These are phyloP conservation scores for Aspergillus alliaceus DNA, from an alignment of 2,329 filamentous ascomycete genomes.

Conservation along the genomic window DNA sequence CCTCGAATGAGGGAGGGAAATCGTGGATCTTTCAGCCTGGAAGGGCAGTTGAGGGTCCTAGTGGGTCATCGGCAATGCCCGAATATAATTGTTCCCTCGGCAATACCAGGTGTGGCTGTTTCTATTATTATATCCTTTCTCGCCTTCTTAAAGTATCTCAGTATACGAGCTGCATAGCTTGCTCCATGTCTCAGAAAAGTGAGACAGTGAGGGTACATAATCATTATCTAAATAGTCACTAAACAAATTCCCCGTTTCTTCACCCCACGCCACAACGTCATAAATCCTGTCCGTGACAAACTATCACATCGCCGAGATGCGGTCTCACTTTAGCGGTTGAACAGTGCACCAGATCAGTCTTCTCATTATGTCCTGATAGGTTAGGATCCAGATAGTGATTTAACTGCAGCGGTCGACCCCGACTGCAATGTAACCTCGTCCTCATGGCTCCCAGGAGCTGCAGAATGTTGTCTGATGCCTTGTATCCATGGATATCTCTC, in stretches of 20 bases:
- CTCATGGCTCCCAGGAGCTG: background rate
- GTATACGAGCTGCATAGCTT: background rate
- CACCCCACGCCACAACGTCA: background rate
- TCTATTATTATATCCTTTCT: background rate
- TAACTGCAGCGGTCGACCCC: background rate
- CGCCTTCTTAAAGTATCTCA: too few species aligned
- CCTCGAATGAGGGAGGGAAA: too few species aligned
- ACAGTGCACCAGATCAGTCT: background rate
- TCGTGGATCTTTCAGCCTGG: too few species aligned
- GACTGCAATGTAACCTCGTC: background rate
- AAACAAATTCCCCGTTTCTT: too few species aligned
- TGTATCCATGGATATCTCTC: background rate
- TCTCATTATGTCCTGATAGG: slow-evolving; percentile 4
- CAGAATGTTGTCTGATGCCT: slow-evolving; percentile 1
- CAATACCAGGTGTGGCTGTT: background rate
- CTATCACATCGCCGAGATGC: slow-evolving; percentile 1
- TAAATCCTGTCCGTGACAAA: background rate
- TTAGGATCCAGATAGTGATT: background rate
- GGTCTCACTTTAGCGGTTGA: slow-evolving; percentile 10
- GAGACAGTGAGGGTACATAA: too few species aligned
- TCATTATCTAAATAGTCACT: too few species aligned
- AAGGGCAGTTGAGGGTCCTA: too few species aligned
- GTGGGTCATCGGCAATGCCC: background rate
- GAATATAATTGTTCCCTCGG: background rate
- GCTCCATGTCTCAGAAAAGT: background rate